Base-by-base conservation (phyloP, 1,284 basidiomycete genomes). In the Farysia itapuensis region DNA sequence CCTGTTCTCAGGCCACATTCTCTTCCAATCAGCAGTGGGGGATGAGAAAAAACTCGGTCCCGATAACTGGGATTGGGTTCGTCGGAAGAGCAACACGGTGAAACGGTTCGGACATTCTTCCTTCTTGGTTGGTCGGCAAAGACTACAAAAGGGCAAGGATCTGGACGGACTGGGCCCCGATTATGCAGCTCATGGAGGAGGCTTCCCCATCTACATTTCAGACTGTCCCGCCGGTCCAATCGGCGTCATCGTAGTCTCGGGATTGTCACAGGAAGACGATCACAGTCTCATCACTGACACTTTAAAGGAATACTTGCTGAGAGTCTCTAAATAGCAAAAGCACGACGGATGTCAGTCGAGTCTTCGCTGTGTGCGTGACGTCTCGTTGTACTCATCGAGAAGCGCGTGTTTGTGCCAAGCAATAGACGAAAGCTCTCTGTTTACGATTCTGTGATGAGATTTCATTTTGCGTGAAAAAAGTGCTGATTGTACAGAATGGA, bases 31-130 rank as follows among this genome's bases (percentile, higher is more conserved):
- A 23, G 46, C 67, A 0, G 57, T 52, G 4, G 67, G 67, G 5
- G 36, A 53, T 28, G 42, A 51, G 5, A 26, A 22, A 14, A 49
- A 58, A 14, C 37, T 65, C 7, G 43, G 33, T 2, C 44, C 51
- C 1, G 61, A 60, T 37, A 69, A 69, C 37, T 60, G 56, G 53
- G 51, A 53, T 33, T 69, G 67, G 67, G 46, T 67, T 11, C 5
- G 37, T 8, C 25, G 60, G 8, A 67, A 69, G 36, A 13, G 15
- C 25, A 65, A 66, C 35, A 67, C 67, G 2, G 67, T 66, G 28
- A 18, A 48, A 15, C 37, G 57, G 2, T 64, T 52, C 38, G 54
- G 49, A 12, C 42, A 29, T 0, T 47, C 56, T 5, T 43, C 37
- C 41, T 67, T 39, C 34, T 43, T 67, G 2, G 57, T 63, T 2